A percentile compares a stretch with the other conserved stretches of the same genome.
phyloP scores from a whole-genome alignment of 2,329 filamentous ascomycete genomes.

The Cercospora sp. region DNA sequence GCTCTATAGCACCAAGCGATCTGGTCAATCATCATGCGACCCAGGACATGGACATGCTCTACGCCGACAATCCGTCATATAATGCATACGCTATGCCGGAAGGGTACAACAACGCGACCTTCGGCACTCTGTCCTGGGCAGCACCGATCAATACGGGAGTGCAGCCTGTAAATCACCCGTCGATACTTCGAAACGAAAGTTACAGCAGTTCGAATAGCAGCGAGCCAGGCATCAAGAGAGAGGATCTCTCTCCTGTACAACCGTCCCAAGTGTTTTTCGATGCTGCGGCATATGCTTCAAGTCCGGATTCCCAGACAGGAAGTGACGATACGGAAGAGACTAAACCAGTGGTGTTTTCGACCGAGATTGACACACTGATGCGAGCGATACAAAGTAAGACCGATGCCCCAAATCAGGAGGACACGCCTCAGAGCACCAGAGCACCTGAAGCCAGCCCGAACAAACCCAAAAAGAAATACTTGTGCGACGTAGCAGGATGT shows the following conservation, averaged over 20 bases:
- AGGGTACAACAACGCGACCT: constrained; percentile 25
- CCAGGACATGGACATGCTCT: constrained; percentile 17
- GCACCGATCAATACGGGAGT: constrained; percentile 17
- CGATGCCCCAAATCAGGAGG: constrained; percentile 35
- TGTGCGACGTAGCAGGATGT: constrained; percentile 73
- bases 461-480: constrained; percentile 63
- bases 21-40: constrained; percentile 22
- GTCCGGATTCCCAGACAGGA: constrained; percentile 46
- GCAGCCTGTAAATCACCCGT: constrained; percentile 17
- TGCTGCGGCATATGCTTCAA: constrained; percentile 32
- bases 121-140: constrained; percentile 28
- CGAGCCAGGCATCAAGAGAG: constrained; percentile 47
- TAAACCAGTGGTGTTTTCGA: constrained; percentile 64
- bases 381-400: constrained; percentile 75
- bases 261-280: constrained; percentile 44
- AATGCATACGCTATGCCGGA: constrained; percentile 17
- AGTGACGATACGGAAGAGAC: constrained; percentile 44
- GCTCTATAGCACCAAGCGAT: constrained; percentile 29
- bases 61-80: constrained; percentile 17
- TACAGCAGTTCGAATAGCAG: constrained; percentile 30
- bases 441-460: constrained; percentile 11
- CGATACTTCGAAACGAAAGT: constrained; percentile 32
- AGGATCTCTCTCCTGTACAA: constrained; percentile 45
- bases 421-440: constrained; percentile 11
- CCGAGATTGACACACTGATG: constrained; percentile 84